Percentiles rank a stretch among this genome's conserved stretches.
phyloP scores from a whole-genome alignment of 495 filamentous ascomycete species.

The Poronia punctata region DNA sequence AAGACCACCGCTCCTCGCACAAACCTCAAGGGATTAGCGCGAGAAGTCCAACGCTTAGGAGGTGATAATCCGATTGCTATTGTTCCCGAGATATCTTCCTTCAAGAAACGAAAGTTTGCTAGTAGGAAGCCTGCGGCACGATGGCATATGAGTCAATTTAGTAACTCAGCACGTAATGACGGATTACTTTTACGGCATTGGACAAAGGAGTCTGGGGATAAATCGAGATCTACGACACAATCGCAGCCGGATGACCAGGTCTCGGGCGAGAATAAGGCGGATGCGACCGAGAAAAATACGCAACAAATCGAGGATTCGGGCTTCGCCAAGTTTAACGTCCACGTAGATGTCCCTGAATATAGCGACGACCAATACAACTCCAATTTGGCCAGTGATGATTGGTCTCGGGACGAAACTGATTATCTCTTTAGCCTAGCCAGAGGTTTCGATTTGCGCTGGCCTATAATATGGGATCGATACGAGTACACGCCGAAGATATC shows the following conservation, averaged over 20 bases:
- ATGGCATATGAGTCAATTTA: conserved; percentile 49
- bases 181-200: conserved; percentile 61
- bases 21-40: conserved; percentile 49
- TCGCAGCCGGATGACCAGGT: conserved; percentile 10
- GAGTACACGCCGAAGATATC: conserved; percentile 55
- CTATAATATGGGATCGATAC: conserved; percentile 90
- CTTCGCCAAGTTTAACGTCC: conserved; percentile 78
- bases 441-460: conserved; percentile 80
- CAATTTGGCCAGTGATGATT: conserved; percentile 64
- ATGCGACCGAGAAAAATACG: conserved; percentile 10
- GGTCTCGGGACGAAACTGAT: conserved; percentile 89
- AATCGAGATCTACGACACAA: conserved; percentile 13
- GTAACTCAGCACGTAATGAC: conserved; percentile 46
- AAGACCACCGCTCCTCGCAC: conserved; percentile 64
- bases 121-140: conserved; percentile 57
- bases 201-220: conserved; percentile 41
- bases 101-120: conserved; percentile 42
- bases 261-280: conserved; percentile 8
- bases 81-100: conserved; percentile 37
- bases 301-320: conserved; percentile 40
- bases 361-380: conserved; percentile 78
- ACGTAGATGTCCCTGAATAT: conserved; percentile 67
- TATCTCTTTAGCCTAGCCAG: conserved; percentile 68
- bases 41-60: conserved; percentile 54
- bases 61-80: conserved; percentile 43